Base-by-base conservation (phyloP, 805 yeast species). In the Candida insectorum region DNA sequence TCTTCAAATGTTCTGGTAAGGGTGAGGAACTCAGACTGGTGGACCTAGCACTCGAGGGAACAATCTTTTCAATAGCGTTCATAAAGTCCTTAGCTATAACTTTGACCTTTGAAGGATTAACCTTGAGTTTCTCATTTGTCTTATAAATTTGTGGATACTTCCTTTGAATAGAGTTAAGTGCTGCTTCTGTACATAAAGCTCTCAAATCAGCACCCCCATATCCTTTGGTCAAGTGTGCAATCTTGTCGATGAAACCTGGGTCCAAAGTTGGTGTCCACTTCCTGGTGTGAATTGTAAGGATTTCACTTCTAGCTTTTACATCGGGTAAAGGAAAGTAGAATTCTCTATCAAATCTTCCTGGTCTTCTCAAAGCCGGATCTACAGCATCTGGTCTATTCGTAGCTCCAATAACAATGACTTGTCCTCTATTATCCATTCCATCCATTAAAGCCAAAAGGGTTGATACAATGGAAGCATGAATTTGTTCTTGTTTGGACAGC, bases 391-490 rank as follows among this genome's bases (percentile, higher is more conserved):
- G 98, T 52, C 98, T 70, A 60, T 93, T 93, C 0, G 98, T 93
- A 1, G 98, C 98, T 39, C 98, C 98, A 47, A 93, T 89, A 2
- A 93, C 96, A 44, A 93, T 91, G 13, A 93, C 97, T 55, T 93
- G 97, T 6, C 98, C 98, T 55, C 97, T 77, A 47, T 88, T 88
- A 56, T 91, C 97, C 97, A 93, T 93, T 49, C 98, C 98, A 58
- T 93, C 98, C 98, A 93, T 93, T 33, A 93, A 65, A 0, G 98
- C 97, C 43, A 93, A 73, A 49, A 93, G 64, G 0, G 98, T 93
- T 4, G 97, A 88, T 2, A 93, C 98, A 39, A 93, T 93, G 42
- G 95, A 84, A 3, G 98, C 96, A 59, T 93, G 98, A 39, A 93
- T 93, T 60, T 93, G 99, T 56, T 93, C 99, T 60, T 93, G 99